Evolutionary conservation across 768 basidiomycete species (phyloP).

Genomic region (Mycena kentingensis): DNA sequence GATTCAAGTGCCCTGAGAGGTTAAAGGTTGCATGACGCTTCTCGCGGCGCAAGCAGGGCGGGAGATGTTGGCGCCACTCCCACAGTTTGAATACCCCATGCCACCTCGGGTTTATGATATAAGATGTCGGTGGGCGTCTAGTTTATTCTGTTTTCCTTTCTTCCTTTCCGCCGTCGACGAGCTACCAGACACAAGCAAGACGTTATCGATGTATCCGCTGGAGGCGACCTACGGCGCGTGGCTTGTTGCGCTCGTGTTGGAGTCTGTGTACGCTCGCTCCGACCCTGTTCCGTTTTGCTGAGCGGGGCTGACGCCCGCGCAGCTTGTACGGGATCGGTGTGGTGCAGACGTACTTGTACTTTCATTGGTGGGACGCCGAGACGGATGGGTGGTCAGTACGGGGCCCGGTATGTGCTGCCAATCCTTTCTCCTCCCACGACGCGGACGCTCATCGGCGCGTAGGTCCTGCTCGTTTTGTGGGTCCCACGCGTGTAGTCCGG

Average conservation of each 20-base stretch:
- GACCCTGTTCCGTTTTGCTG: background rate
- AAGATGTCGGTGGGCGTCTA: no score
- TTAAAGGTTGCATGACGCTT: no score
- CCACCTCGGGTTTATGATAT: no score
- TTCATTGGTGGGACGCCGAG: slow-evolving; percentile 13
- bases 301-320: background rate
- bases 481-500: no score
- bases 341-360: slow-evolving; percentile 3
- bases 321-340: slow-evolving; percentile 12
- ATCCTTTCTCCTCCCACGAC: background rate
- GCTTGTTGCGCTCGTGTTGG: slow-evolving; percentile 11
- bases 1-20: no score
- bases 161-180: background rate
- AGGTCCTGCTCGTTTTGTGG: background rate
- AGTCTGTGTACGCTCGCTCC: slow-evolving; percentile 5
- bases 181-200: background rate
- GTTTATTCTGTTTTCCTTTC: no score
- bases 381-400: background rate
- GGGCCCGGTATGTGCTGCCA: background rate
- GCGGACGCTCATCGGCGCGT: no score
- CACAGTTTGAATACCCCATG: no score
- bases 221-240: slow-evolving; percentile 14
- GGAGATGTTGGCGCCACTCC: no score
- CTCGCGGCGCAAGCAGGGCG: no score
- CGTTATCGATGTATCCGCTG: no score